A percentile compares a stretch with the other conserved stretches of the same genome.
Conservation (phyloP, 176 grass and related monocot genomes). For the Cenchrus americanus region DNA sequence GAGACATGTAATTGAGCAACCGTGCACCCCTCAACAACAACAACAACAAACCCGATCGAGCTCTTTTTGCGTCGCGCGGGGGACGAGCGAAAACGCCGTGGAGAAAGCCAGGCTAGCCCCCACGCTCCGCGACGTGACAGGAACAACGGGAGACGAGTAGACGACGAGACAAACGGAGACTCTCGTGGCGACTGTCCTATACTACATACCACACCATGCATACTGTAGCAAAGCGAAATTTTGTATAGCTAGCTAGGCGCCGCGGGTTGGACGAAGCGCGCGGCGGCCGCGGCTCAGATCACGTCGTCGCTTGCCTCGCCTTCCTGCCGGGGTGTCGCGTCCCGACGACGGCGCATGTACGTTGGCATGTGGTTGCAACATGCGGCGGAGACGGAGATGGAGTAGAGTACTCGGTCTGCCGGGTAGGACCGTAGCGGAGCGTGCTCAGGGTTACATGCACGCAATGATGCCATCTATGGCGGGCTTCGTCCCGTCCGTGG, state of each 20-base stretch:
- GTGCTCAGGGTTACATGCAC: background rate
- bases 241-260: background rate
- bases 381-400: background rate
- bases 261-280: conserved; percentile 7
- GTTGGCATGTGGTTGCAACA: background rate
- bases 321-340: background rate
- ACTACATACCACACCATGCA: background rate
- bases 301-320: background rate
- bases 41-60: background rate
- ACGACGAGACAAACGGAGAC: background rate
- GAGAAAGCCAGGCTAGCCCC: background rate
- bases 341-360: background rate
- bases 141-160: no score
- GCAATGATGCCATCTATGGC: background rate
- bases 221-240: no score
- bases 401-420: background rate
- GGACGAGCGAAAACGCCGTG: background rate
- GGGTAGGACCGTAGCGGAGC: background rate
- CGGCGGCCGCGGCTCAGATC: conserved; percentile 1
- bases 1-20: background rate
- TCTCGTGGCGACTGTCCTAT: background rate
- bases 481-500: background rate
- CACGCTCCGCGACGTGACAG: background rate
- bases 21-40: background rate
- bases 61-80: background rate